A percentile compares a stretch with the other conserved stretches of the same genome.
Conservation (phyloP, 495 filamentous ascomycete genomes). For the Lophiostoma macrostomum region DNA sequence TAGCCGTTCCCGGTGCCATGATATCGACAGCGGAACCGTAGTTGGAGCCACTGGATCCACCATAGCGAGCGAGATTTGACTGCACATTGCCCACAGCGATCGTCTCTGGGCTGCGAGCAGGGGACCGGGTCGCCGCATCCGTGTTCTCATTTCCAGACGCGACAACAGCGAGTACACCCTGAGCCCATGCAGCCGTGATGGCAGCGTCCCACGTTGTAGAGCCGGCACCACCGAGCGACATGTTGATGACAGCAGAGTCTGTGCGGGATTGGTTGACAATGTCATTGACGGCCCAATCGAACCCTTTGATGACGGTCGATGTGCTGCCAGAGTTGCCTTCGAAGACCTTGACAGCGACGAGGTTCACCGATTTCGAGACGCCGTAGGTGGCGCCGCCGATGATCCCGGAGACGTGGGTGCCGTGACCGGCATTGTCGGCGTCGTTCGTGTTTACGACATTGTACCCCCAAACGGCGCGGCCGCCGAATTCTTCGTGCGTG, state of each 20-base stretch:
- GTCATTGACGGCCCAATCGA: slow-evolving; percentile 87
- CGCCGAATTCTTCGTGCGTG: slow-evolving; percentile 92
- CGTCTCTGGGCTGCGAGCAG: slow-evolving; percentile 82
- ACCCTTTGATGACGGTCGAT: slow-evolving; percentile 95
- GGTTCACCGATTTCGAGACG: slow-evolving; percentile 94
- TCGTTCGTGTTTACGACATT: slow-evolving; percentile 73
- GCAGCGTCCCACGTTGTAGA: slow-evolving; percentile 80
- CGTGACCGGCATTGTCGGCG: slow-evolving; percentile 77
- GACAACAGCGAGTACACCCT: slow-evolving; percentile 91
- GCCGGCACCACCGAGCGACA: slow-evolving; percentile 94
- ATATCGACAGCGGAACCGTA: slow-evolving; percentile 98
- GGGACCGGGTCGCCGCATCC: slow-evolving; percentile 95
- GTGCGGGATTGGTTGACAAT: slow-evolving; percentile 80
- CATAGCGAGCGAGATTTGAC: slow-evolving; percentile 88
- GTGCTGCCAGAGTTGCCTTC: slow-evolving; percentile 66
- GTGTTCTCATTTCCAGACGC: slow-evolving; percentile 96
- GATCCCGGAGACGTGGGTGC: slow-evolving; percentile 97
- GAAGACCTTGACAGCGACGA: slow-evolving; percentile 91
- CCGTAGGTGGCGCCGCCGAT: slow-evolving; percentile 95
- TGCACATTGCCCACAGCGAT: slow-evolving; percentile 94
- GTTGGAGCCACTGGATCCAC: slow-evolving; percentile 66
- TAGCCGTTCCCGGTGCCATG: slow-evolving; percentile 94
- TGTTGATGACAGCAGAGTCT: slow-evolving; percentile 97
- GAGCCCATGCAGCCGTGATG: slow-evolving; percentile 85
- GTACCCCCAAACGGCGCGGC: slow-evolving; percentile 81